Evolutionary conservation across 768 basidiomycete genomes (phyloP).

Genomic region (Amyloporia xantha): DNA sequence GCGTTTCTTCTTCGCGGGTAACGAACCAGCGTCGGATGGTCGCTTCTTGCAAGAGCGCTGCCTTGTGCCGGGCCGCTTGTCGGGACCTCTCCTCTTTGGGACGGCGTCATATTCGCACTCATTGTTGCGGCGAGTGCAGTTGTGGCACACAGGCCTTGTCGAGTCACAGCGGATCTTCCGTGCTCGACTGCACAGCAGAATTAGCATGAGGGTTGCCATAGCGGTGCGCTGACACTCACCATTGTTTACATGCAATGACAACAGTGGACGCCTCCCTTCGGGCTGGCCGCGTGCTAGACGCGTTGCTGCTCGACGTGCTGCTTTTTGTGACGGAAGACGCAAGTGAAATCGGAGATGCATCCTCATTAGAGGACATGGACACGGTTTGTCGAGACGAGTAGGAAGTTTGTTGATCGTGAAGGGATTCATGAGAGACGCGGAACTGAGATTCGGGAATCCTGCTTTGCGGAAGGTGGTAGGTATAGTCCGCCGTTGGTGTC

Average conservation of each 20-base stretch:
- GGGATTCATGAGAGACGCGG: constrained; percentile 17
- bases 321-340: constrained; percentile 13
- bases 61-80: constrained; percentile 73
- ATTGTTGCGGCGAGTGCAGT: constrained; percentile 48
- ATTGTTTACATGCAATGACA: constrained; percentile 82
- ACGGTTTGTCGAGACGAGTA: constrained; percentile 16
- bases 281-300: constrained; percentile 11
- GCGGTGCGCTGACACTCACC: constrained; percentile 44
- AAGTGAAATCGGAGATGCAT: constrained; percentile 13
- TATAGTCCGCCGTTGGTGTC: constrained; percentile 19
- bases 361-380: constrained; percentile 14
- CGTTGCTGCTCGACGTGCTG: constrained; percentile 16
- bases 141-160: constrained; percentile 68
- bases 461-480: constrained; percentile 23
- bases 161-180: constrained; percentile 83
- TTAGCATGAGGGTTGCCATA: neutral
- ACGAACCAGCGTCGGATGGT: constrained; percentile 31
- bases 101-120: constrained; percentile 62
- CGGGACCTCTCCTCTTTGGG: constrained; percentile 77
- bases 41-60: constrained; percentile 84
- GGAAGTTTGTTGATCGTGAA: constrained; percentile 15
- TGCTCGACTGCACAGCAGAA: constrained; percentile 42
- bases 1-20: constrained; percentile 27
- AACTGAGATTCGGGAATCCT: constrained; percentile 20
- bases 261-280: constrained; percentile 40